phyloP scores from a whole-genome alignment of 176 grass and related monocot genomes.

The Phoenix dactylifera region DNA sequence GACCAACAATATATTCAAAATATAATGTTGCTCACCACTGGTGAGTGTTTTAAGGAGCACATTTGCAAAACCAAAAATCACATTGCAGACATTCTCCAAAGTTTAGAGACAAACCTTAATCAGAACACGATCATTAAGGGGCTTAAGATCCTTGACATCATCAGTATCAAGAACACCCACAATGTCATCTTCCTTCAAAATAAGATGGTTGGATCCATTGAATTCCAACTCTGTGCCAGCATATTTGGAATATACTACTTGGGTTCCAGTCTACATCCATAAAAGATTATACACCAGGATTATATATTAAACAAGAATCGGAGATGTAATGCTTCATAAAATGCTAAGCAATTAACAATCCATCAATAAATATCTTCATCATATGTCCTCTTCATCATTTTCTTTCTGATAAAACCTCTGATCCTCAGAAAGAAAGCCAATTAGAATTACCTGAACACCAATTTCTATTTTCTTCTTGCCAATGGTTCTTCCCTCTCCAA shows the following conservation, averaged over 20 bases:
- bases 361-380: too few relatives aligned
- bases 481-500: slow-evolving; percentile 63
- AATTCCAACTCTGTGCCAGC: slow-evolving; percentile 88
- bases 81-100: too few relatives aligned
- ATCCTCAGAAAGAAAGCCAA: too few relatives aligned
- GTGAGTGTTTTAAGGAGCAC: too few relatives aligned
- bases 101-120: slow-evolving; percentile 52
- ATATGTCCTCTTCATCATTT: too few relatives aligned
- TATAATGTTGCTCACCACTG: too few relatives aligned
- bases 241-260: slow-evolving; percentile 80
- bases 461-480: slow-evolving; percentile 41
- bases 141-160: slow-evolving; percentile 83
- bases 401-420: too few relatives aligned
- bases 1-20: too few relatives aligned
- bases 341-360: too few relatives aligned
- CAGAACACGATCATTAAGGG: slow-evolving; percentile 69
- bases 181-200: slow-evolving; percentile 95
- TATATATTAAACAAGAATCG: too few relatives aligned
- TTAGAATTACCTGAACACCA: slow-evolving; percentile 48
- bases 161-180: slow-evolving; percentile 77
- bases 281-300: neutral
- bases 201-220: slow-evolving; percentile 51
- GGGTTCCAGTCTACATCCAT: slow-evolving; percentile 40
- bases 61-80: too few relatives aligned
- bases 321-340: too few relatives aligned